These are phyloP conservation scores for Sechiopsis laciniata DNA, from an alignment of 306 rosid species.

Conservation along the genomic window DNA sequence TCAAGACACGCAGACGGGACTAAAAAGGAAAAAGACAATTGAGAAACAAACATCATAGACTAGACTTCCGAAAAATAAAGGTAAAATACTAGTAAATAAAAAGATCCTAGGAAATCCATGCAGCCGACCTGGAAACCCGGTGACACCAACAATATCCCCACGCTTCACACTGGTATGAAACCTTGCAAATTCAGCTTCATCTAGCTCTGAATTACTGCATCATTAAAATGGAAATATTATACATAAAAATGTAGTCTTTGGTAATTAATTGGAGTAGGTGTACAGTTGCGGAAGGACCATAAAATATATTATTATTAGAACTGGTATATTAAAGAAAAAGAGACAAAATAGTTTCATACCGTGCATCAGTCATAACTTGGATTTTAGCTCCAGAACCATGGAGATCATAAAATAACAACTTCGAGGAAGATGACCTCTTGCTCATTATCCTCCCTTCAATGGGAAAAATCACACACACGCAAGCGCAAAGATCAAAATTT, in stretches of 20 bases:
- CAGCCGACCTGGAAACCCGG: conserved; percentile 75
- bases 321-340: no score
- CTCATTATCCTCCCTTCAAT: conserved; percentile 48
- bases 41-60: neutral
- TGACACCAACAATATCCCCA: conserved; percentile 75
- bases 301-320: no score
- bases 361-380: conserved; percentile 79
- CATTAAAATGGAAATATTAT: conserved; percentile 25
- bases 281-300: no score
- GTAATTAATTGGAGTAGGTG: no score
- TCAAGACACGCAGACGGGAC: neutral
- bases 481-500: neutral
- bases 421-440: conserved; percentile 65
- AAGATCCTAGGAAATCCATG: neutral
- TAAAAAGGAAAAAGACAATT: neutral
- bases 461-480: neutral
- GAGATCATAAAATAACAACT: conserved; percentile 69
- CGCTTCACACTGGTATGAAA: conserved; percentile 74
- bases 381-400: conserved; percentile 57
- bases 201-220: conserved; percentile 59
- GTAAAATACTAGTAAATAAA: neutral
- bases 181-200: conserved; percentile 57
- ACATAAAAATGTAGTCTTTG: no score
- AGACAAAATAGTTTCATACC: no score
- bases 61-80: neutral